A percentile compares a stretch with the other conserved stretches of the same genome.
Conservation (phyloP, 768 basidiomycete species). For the Sporobolomyces roseus region DNA sequence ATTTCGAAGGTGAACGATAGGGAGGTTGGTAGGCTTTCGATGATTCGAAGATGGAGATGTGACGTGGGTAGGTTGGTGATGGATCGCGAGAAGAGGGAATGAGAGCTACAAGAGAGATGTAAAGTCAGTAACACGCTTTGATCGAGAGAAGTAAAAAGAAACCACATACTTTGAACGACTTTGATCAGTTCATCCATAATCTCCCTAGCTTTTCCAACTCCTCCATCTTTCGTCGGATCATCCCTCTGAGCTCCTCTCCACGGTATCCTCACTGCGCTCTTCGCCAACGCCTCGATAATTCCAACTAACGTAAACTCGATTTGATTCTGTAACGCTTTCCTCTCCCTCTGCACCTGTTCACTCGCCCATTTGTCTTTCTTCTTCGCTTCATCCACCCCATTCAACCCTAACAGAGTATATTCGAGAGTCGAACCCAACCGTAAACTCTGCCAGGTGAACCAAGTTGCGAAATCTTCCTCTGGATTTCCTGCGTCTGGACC, state of each 20-base stretch:
- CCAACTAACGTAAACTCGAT: slow-evolving; percentile 24
- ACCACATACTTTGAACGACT: slow-evolving; percentile 19
- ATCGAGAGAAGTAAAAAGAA: neutral
- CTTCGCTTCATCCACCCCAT: neutral
- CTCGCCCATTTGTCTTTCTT: too few species aligned
- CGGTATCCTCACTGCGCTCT: slow-evolving; percentile 23
- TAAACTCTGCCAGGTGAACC: slow-evolving; percentile 30
- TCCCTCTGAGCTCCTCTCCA: neutral
- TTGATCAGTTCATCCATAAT: slow-evolving; percentile 30
- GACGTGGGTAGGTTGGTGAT: neutral
- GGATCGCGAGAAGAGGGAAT: neutral
- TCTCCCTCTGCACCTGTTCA: slow-evolving; percentile 5
- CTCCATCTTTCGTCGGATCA: slow-evolving; percentile 7
- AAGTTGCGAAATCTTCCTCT: slow-evolving; percentile 38
- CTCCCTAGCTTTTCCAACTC: slow-evolving; percentile 32
- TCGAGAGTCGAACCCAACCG: slow-evolving; percentile 19
- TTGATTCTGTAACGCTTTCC: slow-evolving; percentile 3
- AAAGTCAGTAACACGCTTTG: neutral
- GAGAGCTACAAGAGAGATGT: neutral
- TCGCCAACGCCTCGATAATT: slow-evolving; percentile 18
- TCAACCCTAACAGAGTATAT: neutral
- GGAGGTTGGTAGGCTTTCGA: slow-evolving; percentile 11
- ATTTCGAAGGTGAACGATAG: slow-evolving; percentile 12
- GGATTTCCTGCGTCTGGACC: slow-evolving; percentile 15
- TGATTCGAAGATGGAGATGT: slow-evolving; percentile 18